These are phyloP conservation scores for Spinacia oleracea DNA, from an alignment of 179 eudicot genomes.

Conservation along the genomic window DNA sequence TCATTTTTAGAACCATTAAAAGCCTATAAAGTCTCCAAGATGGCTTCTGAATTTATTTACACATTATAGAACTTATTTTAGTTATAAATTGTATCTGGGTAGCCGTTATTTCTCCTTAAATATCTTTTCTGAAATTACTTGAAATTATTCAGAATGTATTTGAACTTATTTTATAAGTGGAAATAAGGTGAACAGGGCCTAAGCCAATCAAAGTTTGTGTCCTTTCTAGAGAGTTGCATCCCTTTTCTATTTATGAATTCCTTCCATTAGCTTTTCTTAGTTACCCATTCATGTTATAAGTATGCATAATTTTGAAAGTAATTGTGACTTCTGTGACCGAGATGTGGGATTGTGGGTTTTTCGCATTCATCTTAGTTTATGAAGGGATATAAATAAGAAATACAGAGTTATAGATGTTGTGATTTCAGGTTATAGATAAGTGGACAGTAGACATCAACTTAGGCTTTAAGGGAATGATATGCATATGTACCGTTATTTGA, in stretches of 20 bases:
- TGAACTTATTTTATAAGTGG: too few relatives aligned
- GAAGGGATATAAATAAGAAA: neutral
- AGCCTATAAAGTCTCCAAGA: neutral
- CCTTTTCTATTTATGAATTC: neutral
- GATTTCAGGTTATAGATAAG: neutral
- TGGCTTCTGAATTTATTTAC: slow-evolving; percentile 1
- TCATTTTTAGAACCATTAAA: neutral
- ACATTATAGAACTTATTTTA: too few relatives aligned
- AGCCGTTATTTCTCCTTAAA: too few relatives aligned
- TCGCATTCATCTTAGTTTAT: neutral
- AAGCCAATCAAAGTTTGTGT: neutral
- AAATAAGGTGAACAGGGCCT: too few relatives aligned
- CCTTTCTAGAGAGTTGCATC: neutral
- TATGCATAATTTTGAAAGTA: neutral
- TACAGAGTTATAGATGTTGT: neutral
- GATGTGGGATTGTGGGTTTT: too few relatives aligned
- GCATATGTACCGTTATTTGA: neutral
- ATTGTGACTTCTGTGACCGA: neutral
- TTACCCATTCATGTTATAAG: neutral
- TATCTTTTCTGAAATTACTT: too few relatives aligned
- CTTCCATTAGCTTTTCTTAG: neutral
- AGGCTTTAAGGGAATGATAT: neutral
- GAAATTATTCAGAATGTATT: too few relatives aligned
- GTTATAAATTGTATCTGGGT: too few relatives aligned
- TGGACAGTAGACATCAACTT: neutral